phyloP scores from a whole-genome alignment of 768 basidiomycete species.

The Naganishia kalamii region DNA sequence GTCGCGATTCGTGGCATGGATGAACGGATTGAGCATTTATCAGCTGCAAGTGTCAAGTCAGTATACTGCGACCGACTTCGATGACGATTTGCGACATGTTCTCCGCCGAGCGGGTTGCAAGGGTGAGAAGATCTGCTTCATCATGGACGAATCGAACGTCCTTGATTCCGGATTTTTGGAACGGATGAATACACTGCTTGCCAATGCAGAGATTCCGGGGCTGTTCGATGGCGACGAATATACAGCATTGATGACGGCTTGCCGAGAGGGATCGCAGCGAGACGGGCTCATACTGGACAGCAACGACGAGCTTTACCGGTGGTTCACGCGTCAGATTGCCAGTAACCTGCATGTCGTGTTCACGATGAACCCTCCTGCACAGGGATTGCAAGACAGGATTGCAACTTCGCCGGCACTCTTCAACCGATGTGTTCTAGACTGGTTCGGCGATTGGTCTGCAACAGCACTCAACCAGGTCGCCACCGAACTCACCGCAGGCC shows the following conservation, averaged over 20 bases:
- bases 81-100: conserved; percentile 91
- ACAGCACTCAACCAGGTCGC: conserved; percentile 98
- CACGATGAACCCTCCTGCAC: conserved; percentile 97
- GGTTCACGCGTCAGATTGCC: conserved; percentile 98
- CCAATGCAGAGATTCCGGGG: conserved; percentile 99
- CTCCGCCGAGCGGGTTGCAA: conserved; percentile 94
- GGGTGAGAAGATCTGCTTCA: conserved; percentile 98
- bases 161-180: conserved; percentile 98
- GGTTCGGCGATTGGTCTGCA: conserved; percentile 99
- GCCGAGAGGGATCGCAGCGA: conserved; percentile 98
- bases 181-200: conserved; percentile 98
- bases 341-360: conserved; percentile 98
- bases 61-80: conserved; percentile 97
- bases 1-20: conserved; percentile 98
- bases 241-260: conserved; percentile 95
- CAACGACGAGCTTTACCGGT: conserved; percentile 91
- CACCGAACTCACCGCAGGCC: conserved; percentile 86
- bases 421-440: conserved; percentile 98
- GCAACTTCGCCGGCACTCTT: conserved; percentile 90
- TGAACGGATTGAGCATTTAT: conserved; percentile 98
- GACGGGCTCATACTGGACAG: conserved; percentile 98
- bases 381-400: conserved; percentile 88
- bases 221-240: conserved; percentile 99
- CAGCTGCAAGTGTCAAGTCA: conserved; percentile 99
- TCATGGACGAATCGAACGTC: conserved; percentile 99